These are phyloP conservation scores for Gorgonomyces haynaldii DNA, from an alignment of 192 early-diverging fungal genomes.

Conservation along the genomic window DNA sequence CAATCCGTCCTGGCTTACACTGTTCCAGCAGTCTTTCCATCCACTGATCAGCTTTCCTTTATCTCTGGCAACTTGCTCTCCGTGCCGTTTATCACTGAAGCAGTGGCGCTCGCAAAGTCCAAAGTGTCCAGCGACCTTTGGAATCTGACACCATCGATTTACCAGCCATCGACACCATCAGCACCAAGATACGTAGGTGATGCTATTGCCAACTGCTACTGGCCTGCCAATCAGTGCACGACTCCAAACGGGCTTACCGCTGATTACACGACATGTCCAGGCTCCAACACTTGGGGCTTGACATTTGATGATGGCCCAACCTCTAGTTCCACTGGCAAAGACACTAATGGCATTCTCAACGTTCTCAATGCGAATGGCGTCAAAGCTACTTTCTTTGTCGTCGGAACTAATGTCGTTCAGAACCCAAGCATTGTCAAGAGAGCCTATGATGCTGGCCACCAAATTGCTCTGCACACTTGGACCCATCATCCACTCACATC, in stretches of 20 bases:
- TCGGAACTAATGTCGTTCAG: conserved; percentile 34
- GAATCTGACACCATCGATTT: no score
- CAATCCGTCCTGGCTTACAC: no score
- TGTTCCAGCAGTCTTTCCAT: no score
- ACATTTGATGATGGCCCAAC: not conserved
- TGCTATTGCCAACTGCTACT: not conserved
- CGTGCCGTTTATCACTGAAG: no score
- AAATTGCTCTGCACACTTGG: conserved; percentile 35
- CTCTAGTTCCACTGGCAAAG: no score
- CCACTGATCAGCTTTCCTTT: no score
- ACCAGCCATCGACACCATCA: no score
- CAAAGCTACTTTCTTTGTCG: conserved; percentile 28
- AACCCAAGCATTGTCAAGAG: conserved; percentile 31
- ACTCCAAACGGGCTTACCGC: not conserved
- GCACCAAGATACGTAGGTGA: not conserved
- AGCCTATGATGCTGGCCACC: conserved; percentile 25
- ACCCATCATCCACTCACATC: conserved; percentile 47
- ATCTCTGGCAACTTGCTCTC: no score
- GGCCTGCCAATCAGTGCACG: not conserved
- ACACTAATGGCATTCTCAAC: no score
- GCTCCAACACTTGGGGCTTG: not conserved
- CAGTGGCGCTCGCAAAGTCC: no score
- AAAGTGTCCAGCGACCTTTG: no score
- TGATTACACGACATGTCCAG: not conserved
- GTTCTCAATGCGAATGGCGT: not conserved